Conservation (phyloP, 2,329 filamentous ascomycete species). For the Xylariaceae sp. region DNA sequence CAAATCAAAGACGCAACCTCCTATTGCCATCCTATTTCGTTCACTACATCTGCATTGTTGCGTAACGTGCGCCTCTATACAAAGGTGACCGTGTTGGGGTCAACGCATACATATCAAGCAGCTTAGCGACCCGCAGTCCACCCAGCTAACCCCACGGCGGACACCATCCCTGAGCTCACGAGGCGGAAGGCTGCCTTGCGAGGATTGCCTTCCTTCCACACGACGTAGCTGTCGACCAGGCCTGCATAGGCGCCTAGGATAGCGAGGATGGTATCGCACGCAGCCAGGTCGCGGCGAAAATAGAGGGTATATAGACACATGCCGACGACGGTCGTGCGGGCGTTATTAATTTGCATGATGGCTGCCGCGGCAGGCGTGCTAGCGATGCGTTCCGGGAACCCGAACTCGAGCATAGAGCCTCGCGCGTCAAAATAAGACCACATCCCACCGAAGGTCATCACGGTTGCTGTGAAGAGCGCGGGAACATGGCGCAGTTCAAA, state of each 20-base stretch:
- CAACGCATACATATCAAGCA: neutral
- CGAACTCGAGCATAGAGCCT: slow-evolving; percentile 32
- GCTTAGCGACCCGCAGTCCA: slow-evolving; percentile 6
- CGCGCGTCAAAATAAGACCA: slow-evolving; percentile 28
- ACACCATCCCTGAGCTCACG: slow-evolving; percentile 19
- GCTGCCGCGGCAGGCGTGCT: slow-evolving; percentile 19
- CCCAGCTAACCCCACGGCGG: slow-evolving; percentile 13
- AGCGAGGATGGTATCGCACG: slow-evolving; percentile 30
- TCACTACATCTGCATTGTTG: too few relatives aligned
- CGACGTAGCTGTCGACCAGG: slow-evolving; percentile 32
- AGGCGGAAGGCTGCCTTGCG: slow-evolving; percentile 26
- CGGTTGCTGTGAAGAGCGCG: slow-evolving; percentile 12
- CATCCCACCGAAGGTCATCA: slow-evolving; percentile 33
- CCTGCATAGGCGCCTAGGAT: slow-evolving; percentile 30
- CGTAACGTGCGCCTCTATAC: too few relatives aligned
- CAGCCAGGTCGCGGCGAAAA: slow-evolving; percentile 15
- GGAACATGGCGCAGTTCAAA: slow-evolving; percentile 18
- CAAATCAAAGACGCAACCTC: too few relatives aligned
- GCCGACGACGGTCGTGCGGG: slow-evolving; percentile 30
- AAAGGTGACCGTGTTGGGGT: neutral
- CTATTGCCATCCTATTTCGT: too few relatives aligned
- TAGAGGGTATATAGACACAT: slow-evolving; percentile 28
- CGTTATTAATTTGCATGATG: slow-evolving; percentile 27
- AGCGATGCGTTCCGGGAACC: slow-evolving; percentile 29
- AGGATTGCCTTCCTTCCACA: slow-evolving; percentile 30